Base-by-base conservation (phyloP, 371 early-diverging fungal genomes). In the Rhizomucor pusillus region DNA sequence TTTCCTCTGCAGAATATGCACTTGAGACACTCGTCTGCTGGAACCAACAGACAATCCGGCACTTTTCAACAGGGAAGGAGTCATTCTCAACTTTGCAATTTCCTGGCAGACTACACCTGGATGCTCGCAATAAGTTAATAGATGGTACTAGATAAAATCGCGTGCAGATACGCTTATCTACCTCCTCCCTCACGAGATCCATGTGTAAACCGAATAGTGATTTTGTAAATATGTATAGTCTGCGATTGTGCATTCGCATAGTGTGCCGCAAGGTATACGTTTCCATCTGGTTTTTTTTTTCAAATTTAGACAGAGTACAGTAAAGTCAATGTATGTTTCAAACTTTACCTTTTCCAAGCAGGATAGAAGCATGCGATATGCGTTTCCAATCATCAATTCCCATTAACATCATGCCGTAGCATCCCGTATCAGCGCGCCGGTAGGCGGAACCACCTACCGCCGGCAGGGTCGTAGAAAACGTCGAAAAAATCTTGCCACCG, bases 281-380 rank as follows among this genome's bases (percentile, higher is more conserved):
- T 43, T 0, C 63, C 71, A 33, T 68, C 61, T 64, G 44, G 13
- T 6, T 3, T 37, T 11, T 37, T 4, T 16, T 43, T 43, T n/a
- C n/a, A n/a, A n/a, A n/a, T n/a, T n/a, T n/a, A n/a, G n/a, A n/a
- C n/a, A n/a, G n/a, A n/a, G n/a, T n/a, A n/a, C n/a, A n/a, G n/a
- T n/a, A n/a, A n/a, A n/a, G n/a, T n/a, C n/a, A 51, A 37, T 29
- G n/a, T 29, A 14, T 0, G 13, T 20, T n/a, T 16, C 18, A 22
- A 22, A 3, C n/a, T 20, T 40, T 40, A 69, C 69, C 65, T 12
- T 63, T 46, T 18, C 57, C 53, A 34, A 72, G 56, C 0, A 44
- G 41, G 24, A 72, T 53, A 5, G 69, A 60, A 1, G 78, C 78
- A 60, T 77, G 78, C 0, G 78, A 77, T 41, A 77, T 74, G 19